These are phyloP conservation scores for Curvularia hawaiiensis DNA, from an alignment of 2,329 filamentous ascomycete genomes.

Conservation along the genomic window DNA sequence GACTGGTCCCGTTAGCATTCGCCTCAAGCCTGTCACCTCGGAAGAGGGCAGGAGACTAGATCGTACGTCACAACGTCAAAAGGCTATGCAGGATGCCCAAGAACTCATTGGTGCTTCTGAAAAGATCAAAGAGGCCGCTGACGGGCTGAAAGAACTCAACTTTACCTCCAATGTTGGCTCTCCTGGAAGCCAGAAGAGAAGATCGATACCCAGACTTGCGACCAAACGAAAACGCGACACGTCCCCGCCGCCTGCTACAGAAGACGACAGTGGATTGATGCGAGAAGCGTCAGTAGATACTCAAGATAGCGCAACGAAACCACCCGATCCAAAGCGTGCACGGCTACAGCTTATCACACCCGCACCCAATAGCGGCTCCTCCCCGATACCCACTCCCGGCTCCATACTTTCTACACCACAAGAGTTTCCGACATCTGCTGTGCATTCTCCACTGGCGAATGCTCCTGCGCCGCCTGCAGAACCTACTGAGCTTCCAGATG, in stretches of 20 bases:
- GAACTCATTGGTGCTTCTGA: conserved; percentile 45
- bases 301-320: conserved; percentile 33
- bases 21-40: conserved; percentile 79
- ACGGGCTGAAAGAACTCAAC: conserved; percentile 42
- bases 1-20: conserved; percentile 69
- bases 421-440: conserved; percentile 15
- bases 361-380: conserved; percentile 15
- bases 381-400: conserved; percentile 18
- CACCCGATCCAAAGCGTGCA: conserved; percentile 40
- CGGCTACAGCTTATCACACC: conserved; percentile 29
- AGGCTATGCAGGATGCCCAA: conserved; percentile 52
- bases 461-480: conserved; percentile 22
- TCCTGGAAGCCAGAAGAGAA: conserved; percentile 29
- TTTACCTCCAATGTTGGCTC: conserved; percentile 31
- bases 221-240: conserved; percentile 64
- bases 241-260: conserved; percentile 38
- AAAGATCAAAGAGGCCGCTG: conserved; percentile 42
- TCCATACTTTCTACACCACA: conserved; percentile 19
- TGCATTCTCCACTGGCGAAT: conserved; percentile 21
- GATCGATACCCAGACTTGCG: conserved; percentile 28
- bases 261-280: conserved; percentile 20
- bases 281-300: conserved; percentile 34
- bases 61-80: conserved; percentile 62
- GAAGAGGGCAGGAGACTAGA: conserved; percentile 81
- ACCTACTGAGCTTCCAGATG: conserved; percentile 24